Percentiles rank a stretch among this genome's conserved stretches.
Conservation (phyloP, 2,329 filamentous ascomycete species). For the Botrytis elliptica region DNA sequence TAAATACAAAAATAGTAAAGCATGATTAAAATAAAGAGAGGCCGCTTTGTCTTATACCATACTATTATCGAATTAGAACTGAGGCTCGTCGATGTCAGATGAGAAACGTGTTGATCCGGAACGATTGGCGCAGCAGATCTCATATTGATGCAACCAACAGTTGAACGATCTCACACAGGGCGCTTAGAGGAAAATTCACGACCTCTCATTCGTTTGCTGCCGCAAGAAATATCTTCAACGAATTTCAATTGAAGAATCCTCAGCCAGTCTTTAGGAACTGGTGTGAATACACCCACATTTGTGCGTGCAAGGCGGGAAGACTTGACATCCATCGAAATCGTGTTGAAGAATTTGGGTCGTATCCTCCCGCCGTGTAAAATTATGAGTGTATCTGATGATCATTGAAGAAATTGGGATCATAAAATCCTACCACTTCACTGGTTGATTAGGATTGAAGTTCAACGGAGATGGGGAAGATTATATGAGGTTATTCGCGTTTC, state of each 20-base stretch:
- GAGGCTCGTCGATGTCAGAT: background rate
- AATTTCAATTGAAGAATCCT: background rate
- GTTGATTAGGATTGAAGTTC: background rate
- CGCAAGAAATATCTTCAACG: background rate
- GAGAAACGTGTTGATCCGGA: background rate
- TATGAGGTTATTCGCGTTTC: conserved; percentile 9
- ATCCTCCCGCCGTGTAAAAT: background rate
- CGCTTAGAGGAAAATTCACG: background rate
- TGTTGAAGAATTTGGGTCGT: background rate
- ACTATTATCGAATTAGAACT: background rate
- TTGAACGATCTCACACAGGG: background rate
- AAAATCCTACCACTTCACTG: background rate
- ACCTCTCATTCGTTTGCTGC: background rate
- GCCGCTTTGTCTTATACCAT: background rate
- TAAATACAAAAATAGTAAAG: background rate
- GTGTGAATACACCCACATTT: background rate
- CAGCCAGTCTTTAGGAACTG: background rate
- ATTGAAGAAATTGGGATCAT: background rate
- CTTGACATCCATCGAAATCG: background rate
- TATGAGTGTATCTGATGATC: background rate
- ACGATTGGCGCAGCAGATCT: background rate
- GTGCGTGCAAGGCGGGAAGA: background rate
- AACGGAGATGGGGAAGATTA: background rate
- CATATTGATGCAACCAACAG: background rate
- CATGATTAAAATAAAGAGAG: background rate